A percentile compares a stretch with the other conserved stretches of the same genome.
phyloP scores from a whole-genome alignment of 768 basidiomycete genomes.

The Boletus rubropictus region DNA sequence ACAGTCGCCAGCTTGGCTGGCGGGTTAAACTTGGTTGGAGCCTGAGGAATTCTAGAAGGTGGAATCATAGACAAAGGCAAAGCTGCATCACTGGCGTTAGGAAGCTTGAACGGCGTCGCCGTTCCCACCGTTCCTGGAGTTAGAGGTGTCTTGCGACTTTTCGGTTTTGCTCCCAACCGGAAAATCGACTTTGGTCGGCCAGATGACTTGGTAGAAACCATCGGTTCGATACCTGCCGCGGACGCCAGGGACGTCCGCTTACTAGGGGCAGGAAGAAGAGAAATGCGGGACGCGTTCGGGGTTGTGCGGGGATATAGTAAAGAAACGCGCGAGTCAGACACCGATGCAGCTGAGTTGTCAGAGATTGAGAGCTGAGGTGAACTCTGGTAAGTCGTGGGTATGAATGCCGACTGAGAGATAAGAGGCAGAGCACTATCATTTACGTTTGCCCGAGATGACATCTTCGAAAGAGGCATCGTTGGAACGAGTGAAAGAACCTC shows the following conservation, averaged over 20 bases:
- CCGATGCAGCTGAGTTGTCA: slow-evolving; percentile 1
- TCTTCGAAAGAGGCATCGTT: slow-evolving; percentile 14
- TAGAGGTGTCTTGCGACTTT: slow-evolving; percentile 16
- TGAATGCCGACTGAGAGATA: slow-evolving; percentile 28
- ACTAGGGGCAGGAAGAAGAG: slow-evolving; percentile 20
- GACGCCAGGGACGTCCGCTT: slow-evolving; percentile 29
- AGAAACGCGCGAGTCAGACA: slow-evolving; percentile 20
- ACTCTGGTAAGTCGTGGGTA: slow-evolving; percentile 21
- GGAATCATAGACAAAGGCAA: slow-evolving; percentile 1
- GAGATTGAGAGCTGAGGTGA: slow-evolving; percentile 21
- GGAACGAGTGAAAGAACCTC: slow-evolving; percentile 3
- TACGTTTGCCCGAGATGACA: slow-evolving; percentile 19
- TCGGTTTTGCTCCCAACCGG: slow-evolving; percentile 23
- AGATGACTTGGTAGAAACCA: slow-evolving; percentile 1
- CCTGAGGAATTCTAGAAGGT: slow-evolving; percentile 19
- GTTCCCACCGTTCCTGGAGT: background rate
- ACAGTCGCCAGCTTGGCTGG: slow-evolving; percentile 28
- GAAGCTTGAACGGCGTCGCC: slow-evolving; percentile 12
- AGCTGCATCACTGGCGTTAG: slow-evolving; percentile 3
- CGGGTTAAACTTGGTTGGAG: slow-evolving; percentile 24
- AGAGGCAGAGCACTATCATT: slow-evolving; percentile 17
- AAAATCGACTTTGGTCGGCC: slow-evolving; percentile 29
- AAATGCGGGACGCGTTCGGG: slow-evolving; percentile 16
- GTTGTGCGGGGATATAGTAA: background rate
- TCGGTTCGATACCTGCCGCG: slow-evolving; percentile 18